Conservation (phyloP, 805 yeast species). For the Spathaspora girioi region DNA sequence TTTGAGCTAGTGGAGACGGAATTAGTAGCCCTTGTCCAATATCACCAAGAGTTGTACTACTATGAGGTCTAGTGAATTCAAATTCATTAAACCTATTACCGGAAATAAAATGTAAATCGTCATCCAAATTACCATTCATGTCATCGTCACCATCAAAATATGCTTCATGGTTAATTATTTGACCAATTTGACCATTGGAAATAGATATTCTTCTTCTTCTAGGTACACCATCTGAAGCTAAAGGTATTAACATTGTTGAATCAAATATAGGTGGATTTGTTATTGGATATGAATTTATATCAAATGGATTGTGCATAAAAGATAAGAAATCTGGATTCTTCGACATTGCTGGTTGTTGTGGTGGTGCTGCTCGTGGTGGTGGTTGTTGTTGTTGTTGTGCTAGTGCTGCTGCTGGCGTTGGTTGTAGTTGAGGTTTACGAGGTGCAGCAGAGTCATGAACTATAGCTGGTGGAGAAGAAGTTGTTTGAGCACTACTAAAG, state of each 20-base stretch:
- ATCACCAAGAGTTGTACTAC: neutral
- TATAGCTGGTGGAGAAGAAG: neutral
- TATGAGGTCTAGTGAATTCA: constrained; percentile 5
- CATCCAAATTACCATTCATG: neutral
- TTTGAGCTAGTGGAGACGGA: neutral
- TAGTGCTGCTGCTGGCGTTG: neutral
- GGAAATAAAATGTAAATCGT: constrained; percentile 2
- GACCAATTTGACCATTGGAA: constrained; percentile 83
- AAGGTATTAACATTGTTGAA: constrained; percentile 36
- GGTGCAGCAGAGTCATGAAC: neutral
- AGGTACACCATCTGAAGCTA: constrained; percentile 27
- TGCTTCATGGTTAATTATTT: constrained; percentile 50
- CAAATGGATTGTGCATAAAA: constrained; percentile 35
- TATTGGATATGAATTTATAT: constrained; percentile 36
- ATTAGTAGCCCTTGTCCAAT: neutral
- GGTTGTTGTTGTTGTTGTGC: neutral
- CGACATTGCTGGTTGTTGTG: neutral
- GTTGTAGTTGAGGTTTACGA: neutral
- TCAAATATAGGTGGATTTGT: constrained; percentile 48
- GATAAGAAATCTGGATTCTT: neutral
- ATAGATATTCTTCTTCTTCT: constrained; percentile 70
- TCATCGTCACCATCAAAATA: constrained; percentile 23
- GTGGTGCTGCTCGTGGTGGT: neutral
- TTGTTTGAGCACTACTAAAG: neutral
- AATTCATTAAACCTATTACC: constrained; percentile 4